Base-by-base conservation (phyloP, 371 early-diverging fungal genomes). In the Mucor irregularis region DNA sequence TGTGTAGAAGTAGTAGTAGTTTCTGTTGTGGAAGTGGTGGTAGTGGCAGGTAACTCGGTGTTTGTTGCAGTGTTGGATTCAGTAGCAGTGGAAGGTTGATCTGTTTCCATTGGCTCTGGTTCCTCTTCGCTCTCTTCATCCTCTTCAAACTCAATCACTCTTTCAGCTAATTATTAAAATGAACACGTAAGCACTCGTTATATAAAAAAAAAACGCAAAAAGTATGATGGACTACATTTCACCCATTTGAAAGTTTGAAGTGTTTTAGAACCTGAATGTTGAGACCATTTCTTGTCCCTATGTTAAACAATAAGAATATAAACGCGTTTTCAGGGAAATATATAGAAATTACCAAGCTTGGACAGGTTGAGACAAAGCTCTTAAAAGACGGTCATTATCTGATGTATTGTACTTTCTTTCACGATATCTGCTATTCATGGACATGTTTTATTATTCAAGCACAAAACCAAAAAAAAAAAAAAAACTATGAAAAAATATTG, bases 251-350 rank as follows among this genome's bases (percentile, higher is more conserved):
- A 81, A 26, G 72, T 74, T 37, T 78, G 73, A 34, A 77, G 57
- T 21, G 68, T 69, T 30, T 77, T 81, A 30, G 78, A 72, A 33
- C 66, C 71, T 43, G 81, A 72, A 38, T 71, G 69, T n/a, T 66
- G 74, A 25, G 81, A 68, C 84, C 84, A 83, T 31, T 74, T 76
- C 62, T 81, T 83, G 42, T 83, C 84, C 84, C 83, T 82, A 42
- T 13, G 17, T 5, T 22, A 19, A 5, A 8, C 2, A 2, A 11
- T 14, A n/a, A 24, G 8, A 37, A 14, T n/a, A 42, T 21, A 35
- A 21, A 39, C 38, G 46, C 46, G 38, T 26, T 25, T 33, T 21
- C 14, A 19, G 9, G 22, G 16, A 31, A 26, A 35, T n/a, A 25
- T 30, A 44, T 25, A 21, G 10, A 22, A 8, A 11, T 58, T 69